Conservation (phyloP, 768 basidiomycete species). For the Boletus sp. region DNA sequence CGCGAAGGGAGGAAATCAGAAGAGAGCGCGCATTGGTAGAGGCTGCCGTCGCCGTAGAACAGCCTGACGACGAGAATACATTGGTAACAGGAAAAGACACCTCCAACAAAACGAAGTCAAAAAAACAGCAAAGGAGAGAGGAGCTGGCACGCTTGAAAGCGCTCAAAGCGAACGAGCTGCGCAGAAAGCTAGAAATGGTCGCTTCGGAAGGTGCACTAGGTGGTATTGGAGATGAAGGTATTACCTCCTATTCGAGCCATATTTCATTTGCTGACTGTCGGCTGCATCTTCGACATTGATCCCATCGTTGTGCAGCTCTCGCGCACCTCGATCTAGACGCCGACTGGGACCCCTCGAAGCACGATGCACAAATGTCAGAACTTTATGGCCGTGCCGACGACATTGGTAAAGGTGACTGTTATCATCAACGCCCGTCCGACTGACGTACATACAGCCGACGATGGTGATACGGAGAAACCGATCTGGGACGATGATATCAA, state of each 20-base stretch:
- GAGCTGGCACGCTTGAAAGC: constrained; percentile 79
- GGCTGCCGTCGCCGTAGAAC: constrained; percentile 70
- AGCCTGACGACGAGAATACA: constrained; percentile 52
- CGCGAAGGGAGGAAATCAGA: constrained; percentile 73
- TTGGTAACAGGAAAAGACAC: constrained; percentile 49
- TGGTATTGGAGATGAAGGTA: constrained; percentile 29
- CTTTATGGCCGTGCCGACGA: constrained; percentile 60
- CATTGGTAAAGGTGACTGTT: constrained; percentile 25
- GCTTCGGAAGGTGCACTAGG: constrained; percentile 64
- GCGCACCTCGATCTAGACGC: constrained; percentile 80
- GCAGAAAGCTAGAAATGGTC: constrained; percentile 70
- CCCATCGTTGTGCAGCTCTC: constrained; percentile 43
- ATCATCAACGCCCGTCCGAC: neutral
- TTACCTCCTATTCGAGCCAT: neutral
- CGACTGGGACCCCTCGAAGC: constrained; percentile 87
- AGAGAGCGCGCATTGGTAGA: constrained; percentile 63
- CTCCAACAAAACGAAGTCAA: constrained; percentile 44
- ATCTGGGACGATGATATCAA: constrained; percentile 91
- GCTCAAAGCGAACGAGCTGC: constrained; percentile 83
- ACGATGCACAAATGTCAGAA: constrained; percentile 79
- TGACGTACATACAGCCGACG: constrained; percentile 21
- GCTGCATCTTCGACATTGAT: neutral
- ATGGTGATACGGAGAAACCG: constrained; percentile 64
- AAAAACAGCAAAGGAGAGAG: constrained; percentile 46
- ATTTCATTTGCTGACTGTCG: neutral